phyloP scores from a whole-genome alignment of 345 rosid genomes.

The Aquilaria yunnanensis region DNA sequence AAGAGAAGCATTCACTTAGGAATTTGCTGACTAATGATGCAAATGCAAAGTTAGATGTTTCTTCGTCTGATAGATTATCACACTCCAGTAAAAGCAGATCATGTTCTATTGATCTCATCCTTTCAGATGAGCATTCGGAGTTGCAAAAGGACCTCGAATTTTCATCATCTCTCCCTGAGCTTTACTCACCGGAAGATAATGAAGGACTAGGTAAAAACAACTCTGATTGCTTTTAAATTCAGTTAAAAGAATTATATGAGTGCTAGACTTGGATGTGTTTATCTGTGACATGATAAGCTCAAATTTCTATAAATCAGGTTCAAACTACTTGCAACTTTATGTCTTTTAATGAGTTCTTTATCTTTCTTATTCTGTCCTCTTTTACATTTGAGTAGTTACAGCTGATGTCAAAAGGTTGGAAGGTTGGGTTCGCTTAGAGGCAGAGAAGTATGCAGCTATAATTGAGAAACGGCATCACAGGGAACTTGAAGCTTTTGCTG shows the following conservation, averaged over 20 bases:
- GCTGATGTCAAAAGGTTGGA: slow-evolving; percentile 45
- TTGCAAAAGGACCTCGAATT: slow-evolving; percentile 27
- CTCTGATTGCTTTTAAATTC: neutral
- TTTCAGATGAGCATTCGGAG: slow-evolving; percentile 33
- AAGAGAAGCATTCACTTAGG: slow-evolving; percentile 63
- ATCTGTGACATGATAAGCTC: neutral
- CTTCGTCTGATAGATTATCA: slow-evolving; percentile 27
- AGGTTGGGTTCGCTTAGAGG: slow-evolving; percentile 52
- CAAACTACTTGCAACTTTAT: neutral
- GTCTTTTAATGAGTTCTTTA: slow-evolving; percentile 6
- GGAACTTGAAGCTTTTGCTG: slow-evolving; percentile 64
- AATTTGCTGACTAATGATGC: slow-evolving; percentile 57
- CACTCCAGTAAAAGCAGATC: slow-evolving; percentile 29
- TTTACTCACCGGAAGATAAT: slow-evolving; percentile 33
- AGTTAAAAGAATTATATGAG: neutral
- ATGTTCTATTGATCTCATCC: slow-evolving; percentile 22
- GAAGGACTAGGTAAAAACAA: slow-evolving; percentile 39
- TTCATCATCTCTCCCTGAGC: slow-evolving; percentile 30
- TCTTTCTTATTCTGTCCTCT: slow-evolving; percentile 3
- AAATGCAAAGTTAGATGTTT: slow-evolving; percentile 29
- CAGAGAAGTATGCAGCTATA: slow-evolving; percentile 45
- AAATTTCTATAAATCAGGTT: too few relatives aligned
- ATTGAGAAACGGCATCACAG: slow-evolving; percentile 58
- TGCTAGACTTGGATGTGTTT: neutral
- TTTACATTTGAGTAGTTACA: slow-evolving; percentile 30